phyloP scores from a whole-genome alignment of 2,329 filamentous ascomycete genomes.

The Dactylellina cionopaga region DNA sequence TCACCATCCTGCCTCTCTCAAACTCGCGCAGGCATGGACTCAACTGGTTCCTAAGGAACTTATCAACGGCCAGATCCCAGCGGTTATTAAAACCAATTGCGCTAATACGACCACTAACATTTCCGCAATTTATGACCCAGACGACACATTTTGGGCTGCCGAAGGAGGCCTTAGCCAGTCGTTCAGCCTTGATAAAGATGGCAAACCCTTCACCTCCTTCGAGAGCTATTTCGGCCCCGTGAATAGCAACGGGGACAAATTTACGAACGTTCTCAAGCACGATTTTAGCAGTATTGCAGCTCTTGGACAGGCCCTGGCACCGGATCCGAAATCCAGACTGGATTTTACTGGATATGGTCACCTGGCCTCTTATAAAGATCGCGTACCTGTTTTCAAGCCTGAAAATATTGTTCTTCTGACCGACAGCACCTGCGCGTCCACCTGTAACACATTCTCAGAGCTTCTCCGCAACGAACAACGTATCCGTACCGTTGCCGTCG shows the following conservation, averaged over 20 bases:
- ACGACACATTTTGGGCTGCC: conserved; percentile 20
- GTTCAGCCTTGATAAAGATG: conserved; percentile 57
- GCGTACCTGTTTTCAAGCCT: conserved; percentile 59
- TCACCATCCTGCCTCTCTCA: conserved; percentile 57
- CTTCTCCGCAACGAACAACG: conserved; percentile 66
- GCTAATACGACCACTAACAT: conserved; percentile 32
- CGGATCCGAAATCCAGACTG: conserved; percentile 59
- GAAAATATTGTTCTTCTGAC: conserved; percentile 62
- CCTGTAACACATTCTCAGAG: conserved; percentile 70
- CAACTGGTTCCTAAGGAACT: conserved; percentile 32
- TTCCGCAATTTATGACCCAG: neutral
- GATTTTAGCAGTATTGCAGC: conserved; percentile 55
- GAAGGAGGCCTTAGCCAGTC: conserved; percentile 57
- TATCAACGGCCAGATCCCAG: conserved; percentile 17
- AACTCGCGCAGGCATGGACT: conserved; percentile 39
- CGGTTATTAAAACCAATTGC: conserved; percentile 28
- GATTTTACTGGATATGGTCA: conserved; percentile 56
- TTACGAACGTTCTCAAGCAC: conserved; percentile 58
- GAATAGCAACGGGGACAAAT: conserved; percentile 59
- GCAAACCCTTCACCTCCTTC: conserved; percentile 62
- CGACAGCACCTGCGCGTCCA: conserved; percentile 70
- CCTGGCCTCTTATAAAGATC: conserved; percentile 50
- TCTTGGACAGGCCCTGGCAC: too few species aligned
- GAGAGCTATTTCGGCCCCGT: conserved; percentile 62
- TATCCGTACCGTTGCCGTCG: conserved; percentile 69